Conservation (phyloP, 352 stramenopile species). For the Phytopythium boreale region DNA sequence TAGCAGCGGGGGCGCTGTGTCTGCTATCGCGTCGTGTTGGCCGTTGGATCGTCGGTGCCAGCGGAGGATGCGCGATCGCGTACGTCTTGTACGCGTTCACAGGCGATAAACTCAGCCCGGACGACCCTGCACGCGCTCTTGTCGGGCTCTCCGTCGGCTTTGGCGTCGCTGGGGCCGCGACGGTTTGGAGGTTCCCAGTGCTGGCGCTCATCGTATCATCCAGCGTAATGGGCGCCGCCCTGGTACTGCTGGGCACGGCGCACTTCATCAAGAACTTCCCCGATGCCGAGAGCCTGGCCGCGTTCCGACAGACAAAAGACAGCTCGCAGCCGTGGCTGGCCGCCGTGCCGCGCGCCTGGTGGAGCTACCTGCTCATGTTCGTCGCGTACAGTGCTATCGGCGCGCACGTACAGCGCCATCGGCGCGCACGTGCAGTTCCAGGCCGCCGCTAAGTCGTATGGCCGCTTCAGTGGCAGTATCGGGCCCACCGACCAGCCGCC, state of each 20-base stretch:
- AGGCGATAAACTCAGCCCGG: background rate
- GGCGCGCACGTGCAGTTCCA: background rate
- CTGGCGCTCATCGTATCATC: background rate
- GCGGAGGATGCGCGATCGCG: background rate
- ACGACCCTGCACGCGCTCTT: background rate
- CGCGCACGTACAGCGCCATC: slow-evolving; percentile 1
- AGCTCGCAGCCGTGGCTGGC: background rate
- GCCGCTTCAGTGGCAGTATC: background rate
- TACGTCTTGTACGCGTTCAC: background rate
- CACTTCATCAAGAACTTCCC: slow-evolving; percentile 1
- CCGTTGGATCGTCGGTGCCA: background rate
- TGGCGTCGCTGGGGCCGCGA: background rate
- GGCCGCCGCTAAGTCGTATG: background rate
- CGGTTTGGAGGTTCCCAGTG: background rate
- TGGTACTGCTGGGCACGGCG: background rate
- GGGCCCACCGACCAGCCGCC: no score
- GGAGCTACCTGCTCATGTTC: slow-evolving; percentile 1
- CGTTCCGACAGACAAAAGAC: background rate
- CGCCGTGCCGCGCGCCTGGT: background rate
- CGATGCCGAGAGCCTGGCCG: background rate
- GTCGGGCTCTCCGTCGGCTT: background rate
- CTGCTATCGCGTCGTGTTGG: background rate
- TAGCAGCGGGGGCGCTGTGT: background rate
- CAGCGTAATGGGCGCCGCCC: background rate
- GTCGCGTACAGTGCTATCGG: background rate